A percentile compares a stretch with the other conserved stretches of the same genome.
These are phyloP conservation scores for Coemansia sp. DNA, from an alignment of 192 early-diverging fungal species.

Conservation along the genomic window DNA sequence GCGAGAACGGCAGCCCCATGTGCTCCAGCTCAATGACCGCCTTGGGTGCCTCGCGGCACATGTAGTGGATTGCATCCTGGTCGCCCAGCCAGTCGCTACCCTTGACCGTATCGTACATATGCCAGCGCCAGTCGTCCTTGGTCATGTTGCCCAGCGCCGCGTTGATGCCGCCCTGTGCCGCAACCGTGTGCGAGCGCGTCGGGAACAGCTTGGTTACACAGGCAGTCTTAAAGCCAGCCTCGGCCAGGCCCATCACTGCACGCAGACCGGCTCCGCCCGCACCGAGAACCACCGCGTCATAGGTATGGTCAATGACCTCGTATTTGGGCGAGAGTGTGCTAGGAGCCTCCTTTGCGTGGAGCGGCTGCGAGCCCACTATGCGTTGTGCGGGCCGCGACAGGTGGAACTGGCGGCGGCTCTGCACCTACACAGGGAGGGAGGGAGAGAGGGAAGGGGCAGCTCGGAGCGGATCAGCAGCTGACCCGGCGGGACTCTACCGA, in stretches of 20 bases:
- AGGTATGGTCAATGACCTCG: constrained; percentile 96
- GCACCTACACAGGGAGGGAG: constrained; percentile 10
- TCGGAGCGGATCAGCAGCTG: neutral
- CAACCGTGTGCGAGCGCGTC: constrained; percentile 96
- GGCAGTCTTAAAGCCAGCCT: constrained; percentile 92
- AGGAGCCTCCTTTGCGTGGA: constrained; percentile 65
- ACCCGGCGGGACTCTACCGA: too few species aligned
- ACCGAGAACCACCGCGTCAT: constrained; percentile 97
- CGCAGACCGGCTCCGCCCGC: constrained; percentile 98
- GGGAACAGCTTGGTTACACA: constrained; percentile 99
- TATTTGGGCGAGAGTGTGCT: constrained; percentile 60
- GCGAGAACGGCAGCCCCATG: constrained; percentile 96
- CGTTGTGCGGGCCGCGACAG: constrained; percentile 56
- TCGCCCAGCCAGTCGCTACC: constrained; percentile 99
- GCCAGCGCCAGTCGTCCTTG: constrained; percentile 99
- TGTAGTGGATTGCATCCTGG: constrained; percentile 99
- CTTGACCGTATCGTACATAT: constrained; percentile 99
- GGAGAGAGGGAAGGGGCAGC: too few species aligned
- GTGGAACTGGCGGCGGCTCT: constrained; percentile 57
- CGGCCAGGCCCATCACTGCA: constrained; percentile 93
- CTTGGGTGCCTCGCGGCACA: constrained; percentile 97
- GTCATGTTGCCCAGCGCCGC: constrained; percentile 99
- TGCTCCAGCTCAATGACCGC: constrained; percentile 97
- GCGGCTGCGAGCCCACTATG: constrained; percentile 67
- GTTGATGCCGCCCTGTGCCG: constrained; percentile 99